phyloP scores from a whole-genome alignment of 2,329 filamentous ascomycete species.

The Apiospora hydei region DNA sequence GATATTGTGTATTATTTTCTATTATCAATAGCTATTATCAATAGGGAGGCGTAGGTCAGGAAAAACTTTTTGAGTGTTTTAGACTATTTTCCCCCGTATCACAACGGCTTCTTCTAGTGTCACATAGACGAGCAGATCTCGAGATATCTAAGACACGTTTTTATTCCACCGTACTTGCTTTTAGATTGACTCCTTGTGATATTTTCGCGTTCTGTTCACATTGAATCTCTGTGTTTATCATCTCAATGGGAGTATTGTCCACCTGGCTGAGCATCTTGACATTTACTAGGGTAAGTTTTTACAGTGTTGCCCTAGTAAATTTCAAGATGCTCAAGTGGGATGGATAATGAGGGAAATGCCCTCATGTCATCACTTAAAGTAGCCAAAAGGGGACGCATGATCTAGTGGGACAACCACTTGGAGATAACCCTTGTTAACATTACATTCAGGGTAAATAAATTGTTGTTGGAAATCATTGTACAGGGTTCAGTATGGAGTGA shows the following conservation, averaged over 20 bases:
- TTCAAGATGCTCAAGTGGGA: too few relatives aligned
- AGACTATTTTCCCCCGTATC: not conserved
- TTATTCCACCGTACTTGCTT: not conserved
- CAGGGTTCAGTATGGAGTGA: not conserved
- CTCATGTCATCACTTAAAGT: not conserved
- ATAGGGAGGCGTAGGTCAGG: slow-evolving; percentile 4
- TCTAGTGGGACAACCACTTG: not conserved
- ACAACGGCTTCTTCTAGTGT: not conserved
- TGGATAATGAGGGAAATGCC: too few relatives aligned
- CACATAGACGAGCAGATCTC: slow-evolving; percentile 13
- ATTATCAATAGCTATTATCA: not conserved
- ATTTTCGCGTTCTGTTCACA: too few relatives aligned
- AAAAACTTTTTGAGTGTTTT: not conserved
- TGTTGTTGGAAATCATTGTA: not conserved
- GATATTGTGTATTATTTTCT: not conserved
- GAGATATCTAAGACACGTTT: not conserved
- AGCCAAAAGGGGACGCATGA: not conserved
- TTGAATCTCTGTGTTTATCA: too few relatives aligned
- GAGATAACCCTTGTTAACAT: not conserved
- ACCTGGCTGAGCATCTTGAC: too few relatives aligned
- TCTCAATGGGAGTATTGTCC: too few relatives aligned
- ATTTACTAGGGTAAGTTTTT: too few relatives aligned
- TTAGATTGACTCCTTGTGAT: not conserved
- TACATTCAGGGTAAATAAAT: not conserved
- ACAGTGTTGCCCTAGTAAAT: too few relatives aligned